Percentiles rank a stretch among this genome's conserved stretches.
Conservation (phyloP, 768 basidiomycete genomes). For the Chlorophyllum brunneum region DNA sequence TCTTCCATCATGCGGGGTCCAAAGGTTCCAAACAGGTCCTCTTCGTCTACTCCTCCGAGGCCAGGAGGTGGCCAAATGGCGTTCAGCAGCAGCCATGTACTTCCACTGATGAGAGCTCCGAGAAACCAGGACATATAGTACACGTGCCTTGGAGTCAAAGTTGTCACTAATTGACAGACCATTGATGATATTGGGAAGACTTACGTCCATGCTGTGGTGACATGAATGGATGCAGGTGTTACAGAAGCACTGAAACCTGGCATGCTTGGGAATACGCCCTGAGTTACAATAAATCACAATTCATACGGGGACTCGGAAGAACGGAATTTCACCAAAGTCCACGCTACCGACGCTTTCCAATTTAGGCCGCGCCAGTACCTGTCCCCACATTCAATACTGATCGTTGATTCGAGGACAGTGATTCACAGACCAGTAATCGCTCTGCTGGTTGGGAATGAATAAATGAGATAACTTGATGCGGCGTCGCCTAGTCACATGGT, state of each 20-base stretch:
- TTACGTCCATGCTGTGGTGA: slow-evolving; percentile 21
- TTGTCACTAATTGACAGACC: background rate
- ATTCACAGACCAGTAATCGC: slow-evolving; percentile 31
- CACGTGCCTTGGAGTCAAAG: slow-evolving; percentile 15
- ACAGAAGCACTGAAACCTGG: slow-evolving; percentile 25
- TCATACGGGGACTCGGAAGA: background rate
- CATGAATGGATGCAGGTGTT: slow-evolving; percentile 14
- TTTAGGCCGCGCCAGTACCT: slow-evolving; percentile 17
- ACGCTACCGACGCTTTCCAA: slow-evolving; percentile 18
- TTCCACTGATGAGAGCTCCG: slow-evolving; percentile 18
- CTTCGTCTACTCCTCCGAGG: slow-evolving; percentile 19
- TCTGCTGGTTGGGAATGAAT: slow-evolving; percentile 18
- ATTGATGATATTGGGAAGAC: background rate
- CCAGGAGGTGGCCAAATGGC: slow-evolving; percentile 20
- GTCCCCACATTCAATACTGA: too few relatives aligned
- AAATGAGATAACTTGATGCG: slow-evolving; percentile 24
- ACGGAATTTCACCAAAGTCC: slow-evolving; percentile 20
- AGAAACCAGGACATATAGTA: slow-evolving; percentile 23
- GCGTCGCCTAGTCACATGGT: slow-evolving; percentile 21
- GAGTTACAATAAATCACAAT: background rate
- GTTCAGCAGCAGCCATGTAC: slow-evolving; percentile 19
- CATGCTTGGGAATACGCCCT: slow-evolving; percentile 27
- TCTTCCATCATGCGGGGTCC: background rate
- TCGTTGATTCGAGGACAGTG: too few relatives aligned
- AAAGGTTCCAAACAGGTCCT: background rate